Conservation (phyloP, 352 stramenopile species). For the Phytophthora hibernalis region DNA sequence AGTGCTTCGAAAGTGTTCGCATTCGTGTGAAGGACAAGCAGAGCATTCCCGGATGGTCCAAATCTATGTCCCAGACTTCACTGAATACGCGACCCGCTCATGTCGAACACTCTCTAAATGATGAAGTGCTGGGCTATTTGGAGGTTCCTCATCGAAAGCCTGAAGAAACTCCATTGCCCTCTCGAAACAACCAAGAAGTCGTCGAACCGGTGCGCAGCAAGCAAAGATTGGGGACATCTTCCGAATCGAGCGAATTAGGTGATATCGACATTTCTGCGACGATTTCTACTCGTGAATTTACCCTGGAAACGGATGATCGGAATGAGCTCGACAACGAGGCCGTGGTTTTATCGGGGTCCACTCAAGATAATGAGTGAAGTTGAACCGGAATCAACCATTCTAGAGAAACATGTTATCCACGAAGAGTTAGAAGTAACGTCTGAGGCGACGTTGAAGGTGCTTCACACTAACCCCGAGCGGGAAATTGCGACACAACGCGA, state of each 20-base stretch:
- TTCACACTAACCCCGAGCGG: conserved; percentile 2
- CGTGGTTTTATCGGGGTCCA: neutral
- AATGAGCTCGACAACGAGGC: conserved; percentile 3
- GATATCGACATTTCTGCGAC: conserved; percentile 8
- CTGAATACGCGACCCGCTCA: conserved; percentile 7
- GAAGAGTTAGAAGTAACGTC: conserved; percentile 22
- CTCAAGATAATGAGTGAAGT: conserved; percentile 16
- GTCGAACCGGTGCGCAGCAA: conserved; percentile 13
- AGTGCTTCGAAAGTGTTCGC: conserved; percentile 72
- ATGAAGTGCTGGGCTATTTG: conserved; percentile 8
- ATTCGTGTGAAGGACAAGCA: conserved; percentile 82
- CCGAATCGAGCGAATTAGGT: conserved; percentile 8
- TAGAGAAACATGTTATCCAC: conserved; percentile 3
- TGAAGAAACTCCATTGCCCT: neutral
- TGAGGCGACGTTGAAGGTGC: conserved; percentile 16
- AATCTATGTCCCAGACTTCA: conserved; percentile 10
- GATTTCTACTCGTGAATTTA: neutral
- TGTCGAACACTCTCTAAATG: neutral
- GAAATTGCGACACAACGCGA: conserved; percentile 13
- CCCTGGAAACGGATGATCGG: neutral
- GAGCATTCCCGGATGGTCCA: conserved; percentile 84
- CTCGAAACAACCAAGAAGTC: conserved; percentile 1
- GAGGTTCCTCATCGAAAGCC: conserved; percentile 1
- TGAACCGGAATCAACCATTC: neutral
- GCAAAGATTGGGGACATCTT: conserved; percentile 7